Evolutionary conservation across 1,284 basidiomycete species (phyloP).

Genomic region (Schizopora paradoxa): DNA sequence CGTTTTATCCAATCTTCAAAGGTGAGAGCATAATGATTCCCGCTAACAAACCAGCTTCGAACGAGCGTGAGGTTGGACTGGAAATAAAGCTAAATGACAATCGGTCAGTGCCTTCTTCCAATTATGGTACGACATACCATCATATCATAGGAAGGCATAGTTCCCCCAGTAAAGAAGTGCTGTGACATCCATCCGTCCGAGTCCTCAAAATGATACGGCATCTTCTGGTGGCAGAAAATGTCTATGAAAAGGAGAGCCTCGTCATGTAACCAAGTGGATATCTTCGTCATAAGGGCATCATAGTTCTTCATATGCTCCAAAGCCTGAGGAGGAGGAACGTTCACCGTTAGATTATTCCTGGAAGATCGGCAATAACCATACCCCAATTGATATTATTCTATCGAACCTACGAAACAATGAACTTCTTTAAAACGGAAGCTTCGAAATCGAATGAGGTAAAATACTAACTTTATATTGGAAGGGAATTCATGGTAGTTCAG

Average conservation of each 20-base stretch:
- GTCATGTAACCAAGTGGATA: conserved; percentile 62
- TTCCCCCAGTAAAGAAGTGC: conserved; percentile 70
- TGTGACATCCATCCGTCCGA: conserved; percentile 75
- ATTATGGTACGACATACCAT: conserved; percentile 41
- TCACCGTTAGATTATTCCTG: not conserved
- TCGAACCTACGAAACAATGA: conserved; percentile 48
- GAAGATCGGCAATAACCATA: conserved; percentile 19
- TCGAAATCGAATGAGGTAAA: not conserved
- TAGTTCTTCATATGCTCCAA: conserved; percentile 85
- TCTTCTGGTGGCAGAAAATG: conserved; percentile 67
- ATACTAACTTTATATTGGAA: conserved; percentile 40
- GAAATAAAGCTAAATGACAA: conserved; percentile 50
- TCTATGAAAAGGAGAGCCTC: conserved; percentile 65
- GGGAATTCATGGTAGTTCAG: conserved; percentile 64
- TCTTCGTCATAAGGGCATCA: conserved; percentile 56
- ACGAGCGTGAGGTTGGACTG: conserved; percentile 59
- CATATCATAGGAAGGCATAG: conserved; percentile 66
- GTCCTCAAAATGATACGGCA: conserved; percentile 71
- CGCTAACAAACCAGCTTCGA: conserved; percentile 61
- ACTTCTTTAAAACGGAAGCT: conserved; percentile 3
- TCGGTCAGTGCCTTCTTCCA: too few relatives aligned
- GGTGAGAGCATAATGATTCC: conserved; percentile 63
- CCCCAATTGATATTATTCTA: conserved; percentile 70
- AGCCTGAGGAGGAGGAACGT: conserved; percentile 41
- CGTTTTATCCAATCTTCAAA: conserved; percentile 64